Evolutionary conservation across 2,329 filamentous ascomycete genomes (phyloP).

Genomic region (Pyricularia grisea): DNA sequence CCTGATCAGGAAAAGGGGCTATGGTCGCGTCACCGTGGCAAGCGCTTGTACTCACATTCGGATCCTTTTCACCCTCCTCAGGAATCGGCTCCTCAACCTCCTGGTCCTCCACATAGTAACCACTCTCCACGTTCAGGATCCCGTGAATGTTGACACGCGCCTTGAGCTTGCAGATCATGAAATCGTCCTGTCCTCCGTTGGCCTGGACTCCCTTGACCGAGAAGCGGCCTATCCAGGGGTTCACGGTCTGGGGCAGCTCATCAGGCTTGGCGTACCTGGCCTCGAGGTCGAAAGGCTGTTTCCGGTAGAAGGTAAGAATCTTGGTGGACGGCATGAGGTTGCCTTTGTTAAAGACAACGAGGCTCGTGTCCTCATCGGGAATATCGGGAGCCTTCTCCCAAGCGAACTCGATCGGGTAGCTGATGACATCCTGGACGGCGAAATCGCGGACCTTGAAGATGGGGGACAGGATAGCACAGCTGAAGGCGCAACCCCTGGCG

Average conservation of each 20-base stretch:
- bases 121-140: slow-evolving; percentile 90
- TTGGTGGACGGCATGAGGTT: slow-evolving; percentile 97
- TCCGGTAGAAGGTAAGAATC: slow-evolving; percentile 98
- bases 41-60: background rate
- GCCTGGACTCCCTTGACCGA: slow-evolving; percentile 97
- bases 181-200: slow-evolving; percentile 77
- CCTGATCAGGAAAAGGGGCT: background rate
- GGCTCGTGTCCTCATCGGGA: slow-evolving; percentile 92
- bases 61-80: slow-evolving; percentile 33
- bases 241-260: slow-evolving; percentile 75
- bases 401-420: slow-evolving; percentile 95
- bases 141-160: slow-evolving; percentile 94
- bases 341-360: slow-evolving; percentile 95
- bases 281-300: slow-evolving; percentile 94
- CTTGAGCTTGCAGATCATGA: slow-evolving; percentile 99
- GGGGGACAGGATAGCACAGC: slow-evolving; percentile 92
- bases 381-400: slow-evolving; percentile 99
- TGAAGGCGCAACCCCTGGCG: slow-evolving; percentile 91
- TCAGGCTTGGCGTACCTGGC: slow-evolving; percentile 87
- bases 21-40: background rate
- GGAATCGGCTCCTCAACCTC: slow-evolving; percentile 72
- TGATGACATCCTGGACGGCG: slow-evolving; percentile 92
- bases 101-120: slow-evolving; percentile 96
- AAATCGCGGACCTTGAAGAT: slow-evolving; percentile 99
- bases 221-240: slow-evolving; percentile 95